Evolutionary conservation across 805 yeast species (phyloP).

Genomic region (Middelhovenomyces tepae): DNA sequence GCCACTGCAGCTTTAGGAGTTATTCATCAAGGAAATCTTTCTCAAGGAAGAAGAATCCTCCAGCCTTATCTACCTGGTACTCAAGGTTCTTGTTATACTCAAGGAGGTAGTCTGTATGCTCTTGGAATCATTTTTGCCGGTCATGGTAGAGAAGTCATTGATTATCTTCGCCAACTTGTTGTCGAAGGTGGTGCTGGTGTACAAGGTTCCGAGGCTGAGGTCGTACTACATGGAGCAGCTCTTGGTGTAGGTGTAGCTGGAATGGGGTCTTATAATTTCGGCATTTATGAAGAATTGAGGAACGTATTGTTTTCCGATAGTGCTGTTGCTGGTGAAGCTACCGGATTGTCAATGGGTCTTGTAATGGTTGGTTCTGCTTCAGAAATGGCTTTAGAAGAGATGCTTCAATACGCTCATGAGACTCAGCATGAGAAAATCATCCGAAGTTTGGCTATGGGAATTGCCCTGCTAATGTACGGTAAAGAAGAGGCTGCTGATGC

Average conservation of each 20-base stretch:
- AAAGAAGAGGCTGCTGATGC: conserved; percentile 73
- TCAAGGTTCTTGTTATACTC: conserved; percentile 74
- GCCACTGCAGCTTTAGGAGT: conserved; percentile 98
- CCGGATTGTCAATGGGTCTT: conserved; percentile 92
- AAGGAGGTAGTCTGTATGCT: conserved; percentile 93
- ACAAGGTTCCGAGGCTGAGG: conserved; percentile 57
- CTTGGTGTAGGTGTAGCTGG: conserved; percentile 95
- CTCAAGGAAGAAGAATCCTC: conserved; percentile 80
- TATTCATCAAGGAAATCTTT: conserved; percentile 86
- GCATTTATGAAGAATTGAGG: conserved; percentile 71
- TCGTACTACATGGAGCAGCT: conserved; percentile 89
- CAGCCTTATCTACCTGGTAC: conserved; percentile 86
- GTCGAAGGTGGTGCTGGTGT: conserved; percentile 31
- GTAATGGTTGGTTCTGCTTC: conserved; percentile 89
- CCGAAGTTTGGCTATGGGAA: conserved; percentile 85
- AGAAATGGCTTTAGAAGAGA: conserved; percentile 58
- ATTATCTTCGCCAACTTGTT: conserved; percentile 65
- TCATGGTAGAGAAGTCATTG: conserved; percentile 76
- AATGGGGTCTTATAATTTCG: conserved; percentile 75
- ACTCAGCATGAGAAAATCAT: conserved; percentile 94
- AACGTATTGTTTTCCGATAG: conserved; percentile 81
- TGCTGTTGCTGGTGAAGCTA: conserved; percentile 92
- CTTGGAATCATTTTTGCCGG: conserved; percentile 93
- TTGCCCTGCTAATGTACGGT: conserved; percentile 80
- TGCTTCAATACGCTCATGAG: conserved; percentile 86